Evolutionary conservation across 352 stramenopile species (phyloP).

Genomic region (Phytophthora idaei): DNA sequence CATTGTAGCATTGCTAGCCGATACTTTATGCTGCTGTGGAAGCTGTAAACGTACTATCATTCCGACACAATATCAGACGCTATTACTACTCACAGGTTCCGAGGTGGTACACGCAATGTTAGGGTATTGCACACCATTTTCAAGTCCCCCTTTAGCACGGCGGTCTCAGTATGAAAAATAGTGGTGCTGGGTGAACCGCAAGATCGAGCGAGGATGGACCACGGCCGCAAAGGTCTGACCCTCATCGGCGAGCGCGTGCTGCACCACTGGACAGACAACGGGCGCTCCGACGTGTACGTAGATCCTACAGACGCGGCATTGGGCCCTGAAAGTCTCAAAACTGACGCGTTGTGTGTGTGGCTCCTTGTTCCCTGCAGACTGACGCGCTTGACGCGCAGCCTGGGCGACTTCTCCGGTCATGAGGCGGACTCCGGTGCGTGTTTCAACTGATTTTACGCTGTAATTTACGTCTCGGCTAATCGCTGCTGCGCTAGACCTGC

Average conservation of each 20-base stretch:
- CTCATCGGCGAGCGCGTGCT: slow-evolving; percentile 65
- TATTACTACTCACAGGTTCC: background rate
- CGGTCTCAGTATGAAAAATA: slow-evolving; percentile 23
- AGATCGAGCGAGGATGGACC: slow-evolving; percentile 38
- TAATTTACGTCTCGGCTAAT: background rate
- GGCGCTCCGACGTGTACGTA: slow-evolving; percentile 61
- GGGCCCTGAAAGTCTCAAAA: background rate
- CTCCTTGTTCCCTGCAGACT: slow-evolving; percentile 29
- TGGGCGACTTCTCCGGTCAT: slow-evolving; percentile 40
- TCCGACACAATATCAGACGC: background rate
- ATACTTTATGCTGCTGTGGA: too few relatives aligned
- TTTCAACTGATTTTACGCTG: slow-evolving; percentile 1
- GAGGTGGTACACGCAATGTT: slow-evolving; percentile 3
- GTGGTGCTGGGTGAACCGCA: slow-evolving; percentile 14
- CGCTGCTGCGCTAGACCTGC: slow-evolving; percentile 39
- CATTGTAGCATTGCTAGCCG: too few relatives aligned
- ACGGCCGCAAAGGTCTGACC: slow-evolving; percentile 30
- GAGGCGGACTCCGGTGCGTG: slow-evolving; percentile 38
- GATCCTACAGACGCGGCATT: background rate
- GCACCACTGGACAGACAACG: slow-evolving; percentile 70
- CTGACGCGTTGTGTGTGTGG: slow-evolving; percentile 9
- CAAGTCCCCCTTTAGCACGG: slow-evolving; percentile 6
- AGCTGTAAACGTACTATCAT: too few relatives aligned
- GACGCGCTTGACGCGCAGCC: slow-evolving; percentile 41
- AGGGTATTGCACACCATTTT: background rate